phyloP scores from a whole-genome alignment of 192 early-diverging fungal genomes.

The Chytriomyces sp. region DNA sequence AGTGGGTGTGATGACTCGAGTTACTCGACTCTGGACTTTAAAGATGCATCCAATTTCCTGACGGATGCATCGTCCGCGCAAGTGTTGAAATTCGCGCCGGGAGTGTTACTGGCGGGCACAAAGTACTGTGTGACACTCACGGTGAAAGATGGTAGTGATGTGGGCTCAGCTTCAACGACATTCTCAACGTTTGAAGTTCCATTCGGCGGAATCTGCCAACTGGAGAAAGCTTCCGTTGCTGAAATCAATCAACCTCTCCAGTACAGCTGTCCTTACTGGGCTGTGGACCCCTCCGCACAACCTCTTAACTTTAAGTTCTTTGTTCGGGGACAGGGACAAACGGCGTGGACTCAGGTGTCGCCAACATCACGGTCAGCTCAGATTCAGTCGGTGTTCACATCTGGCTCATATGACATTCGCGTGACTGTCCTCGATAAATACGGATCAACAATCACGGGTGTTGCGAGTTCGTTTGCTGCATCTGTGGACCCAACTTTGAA shows the following conservation, averaged over 20 bases:
- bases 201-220: conserved; percentile 26
- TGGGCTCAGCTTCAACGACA: not conserved
- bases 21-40: conserved; percentile 23
- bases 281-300: conserved; percentile 20
- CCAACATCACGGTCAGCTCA: conserved; percentile 18
- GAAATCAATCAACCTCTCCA: conserved; percentile 22
- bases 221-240: conserved; percentile 5
- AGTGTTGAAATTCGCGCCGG: conserved; percentile 29
- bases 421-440: conserved; percentile 23
- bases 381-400: conserved; percentile 2
- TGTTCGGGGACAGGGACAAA: not conserved
- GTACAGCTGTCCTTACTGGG: conserved; percentile 35
- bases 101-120: not conserved
- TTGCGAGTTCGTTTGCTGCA: conserved; percentile 8
- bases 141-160: conserved; percentile 19
- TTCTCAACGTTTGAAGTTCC: conserved; percentile 25
- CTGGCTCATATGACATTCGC: conserved; percentile 16
- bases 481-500: not conserved
- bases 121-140: conserved; percentile 36
- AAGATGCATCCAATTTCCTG: conserved; percentile 23
- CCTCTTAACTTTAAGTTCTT: conserved; percentile 15
- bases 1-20: conserved; percentile 13
- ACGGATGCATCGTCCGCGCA: conserved; percentile 15
- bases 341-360: conserved; percentile 9
- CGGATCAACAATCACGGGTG: conserved; percentile 16